These are phyloP conservation scores for Penicillium rolfsii DNA, from an alignment of 2,329 filamentous ascomycete species.

Conservation along the genomic window DNA sequence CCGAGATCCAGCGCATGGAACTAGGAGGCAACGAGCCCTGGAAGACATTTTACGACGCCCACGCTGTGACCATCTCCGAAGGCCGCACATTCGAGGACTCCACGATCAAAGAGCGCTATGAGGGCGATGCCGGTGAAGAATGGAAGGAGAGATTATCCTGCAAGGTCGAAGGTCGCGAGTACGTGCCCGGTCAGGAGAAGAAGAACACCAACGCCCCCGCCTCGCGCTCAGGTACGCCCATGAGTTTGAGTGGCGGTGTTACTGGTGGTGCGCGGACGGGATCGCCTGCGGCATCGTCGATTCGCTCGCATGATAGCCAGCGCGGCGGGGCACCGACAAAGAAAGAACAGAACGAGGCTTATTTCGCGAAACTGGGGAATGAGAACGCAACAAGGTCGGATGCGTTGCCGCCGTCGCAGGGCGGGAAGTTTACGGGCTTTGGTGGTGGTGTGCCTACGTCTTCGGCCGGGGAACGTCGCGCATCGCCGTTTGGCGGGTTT, in stretches of 20 bases:
- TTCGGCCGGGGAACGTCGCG: constrained; percentile 37
- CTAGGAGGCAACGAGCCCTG: constrained; percentile 87
- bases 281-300: constrained; percentile 31
- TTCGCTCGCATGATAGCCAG: constrained; percentile 28
- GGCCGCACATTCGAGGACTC: constrained; percentile 79
- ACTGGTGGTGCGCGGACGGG: constrained; percentile 18
- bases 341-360: constrained; percentile 76
- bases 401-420: constrained; percentile 79
- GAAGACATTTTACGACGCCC: constrained; percentile 81
- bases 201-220: constrained; percentile 39
- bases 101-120: constrained; percentile 87
- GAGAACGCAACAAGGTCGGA: constrained; percentile 79
- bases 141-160: constrained; percentile 88
- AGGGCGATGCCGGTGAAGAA: constrained; percentile 87
- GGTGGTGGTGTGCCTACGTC: constrained; percentile 71
- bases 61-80: constrained; percentile 67
- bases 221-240: constrained; percentile 35
- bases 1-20: constrained; percentile 92
- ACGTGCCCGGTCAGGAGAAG: constrained; percentile 72
- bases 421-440: constrained; percentile 90
- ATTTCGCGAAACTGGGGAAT: constrained; percentile 82
- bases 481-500: constrained; percentile 29
- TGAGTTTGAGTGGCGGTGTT: constrained; percentile 19
- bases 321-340: constrained; percentile 50
- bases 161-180: constrained; percentile 86